Evolutionary conservation across 495 filamentous ascomycete genomes (phyloP).

Genomic region (Aspergillus baeticus): DNA sequence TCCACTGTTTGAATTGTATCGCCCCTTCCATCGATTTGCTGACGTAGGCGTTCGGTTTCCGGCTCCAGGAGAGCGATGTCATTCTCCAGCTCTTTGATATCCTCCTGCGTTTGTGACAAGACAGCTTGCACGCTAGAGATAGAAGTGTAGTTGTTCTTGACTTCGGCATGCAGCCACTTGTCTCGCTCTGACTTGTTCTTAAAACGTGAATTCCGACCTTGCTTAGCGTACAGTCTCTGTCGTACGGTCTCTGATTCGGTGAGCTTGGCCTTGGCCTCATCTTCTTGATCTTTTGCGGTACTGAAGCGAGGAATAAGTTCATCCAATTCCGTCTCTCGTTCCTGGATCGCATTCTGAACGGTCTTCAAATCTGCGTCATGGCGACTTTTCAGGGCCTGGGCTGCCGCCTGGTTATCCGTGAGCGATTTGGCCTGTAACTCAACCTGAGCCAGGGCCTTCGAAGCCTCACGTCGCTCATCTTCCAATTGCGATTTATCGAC

Average conservation of each 20-base stretch:
- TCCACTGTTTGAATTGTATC: slow-evolving; percentile 68
- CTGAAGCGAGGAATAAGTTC: slow-evolving; percentile 73
- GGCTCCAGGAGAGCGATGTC: slow-evolving; percentile 70
- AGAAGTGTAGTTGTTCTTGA: slow-evolving; percentile 74
- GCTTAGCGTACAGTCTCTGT: slow-evolving; percentile 87
- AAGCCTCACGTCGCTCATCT: slow-evolving; percentile 80
- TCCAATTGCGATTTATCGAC: slow-evolving; percentile 89
- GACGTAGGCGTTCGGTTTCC: slow-evolving; percentile 66
- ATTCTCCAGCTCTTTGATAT: slow-evolving; percentile 71
- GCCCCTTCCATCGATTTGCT: slow-evolving; percentile 75
- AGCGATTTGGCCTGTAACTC: slow-evolving; percentile 83
- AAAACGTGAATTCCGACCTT: slow-evolving; percentile 86
- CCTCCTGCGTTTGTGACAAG: slow-evolving; percentile 76
- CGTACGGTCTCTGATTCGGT: slow-evolving; percentile 72
- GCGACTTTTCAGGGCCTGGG: slow-evolving; percentile 63
- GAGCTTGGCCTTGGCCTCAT: slow-evolving; percentile 63
- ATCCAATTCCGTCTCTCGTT: slow-evolving; percentile 72
- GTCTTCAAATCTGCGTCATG: slow-evolving; percentile 72
- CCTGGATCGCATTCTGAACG: slow-evolving; percentile 71
- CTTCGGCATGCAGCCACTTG: slow-evolving; percentile 73
- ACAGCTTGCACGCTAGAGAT: slow-evolving; percentile 79
- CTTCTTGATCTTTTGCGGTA: slow-evolving; percentile 69
- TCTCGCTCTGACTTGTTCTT: slow-evolving; percentile 86
- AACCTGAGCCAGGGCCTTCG: slow-evolving; percentile 72
- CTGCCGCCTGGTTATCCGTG: slow-evolving; percentile 74